Percentiles rank a stretch among this genome's conserved stretches.
Evolutionary conservation across 1,284 basidiomycete species (phyloP).

Genomic region (Spongiforma sp.): DNA sequence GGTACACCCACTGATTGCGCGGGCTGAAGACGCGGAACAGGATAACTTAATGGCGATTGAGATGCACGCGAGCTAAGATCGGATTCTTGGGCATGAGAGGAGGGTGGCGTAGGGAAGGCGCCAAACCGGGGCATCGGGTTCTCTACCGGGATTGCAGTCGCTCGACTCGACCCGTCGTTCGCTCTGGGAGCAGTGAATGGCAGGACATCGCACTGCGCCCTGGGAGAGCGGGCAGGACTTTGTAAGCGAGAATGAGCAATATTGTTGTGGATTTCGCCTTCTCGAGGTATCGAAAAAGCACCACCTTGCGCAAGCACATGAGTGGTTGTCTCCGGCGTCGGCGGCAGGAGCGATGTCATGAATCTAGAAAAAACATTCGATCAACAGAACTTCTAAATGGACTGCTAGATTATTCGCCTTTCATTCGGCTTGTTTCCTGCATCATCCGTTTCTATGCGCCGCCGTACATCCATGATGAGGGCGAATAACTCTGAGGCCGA

Average conservation of each 20-base stretch:
- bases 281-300: conserved; percentile 39
- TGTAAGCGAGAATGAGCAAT: not conserved
- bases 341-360: conserved; percentile 73
- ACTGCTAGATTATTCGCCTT: conserved; percentile 17
- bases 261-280: not conserved
- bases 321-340: conserved; percentile 67
- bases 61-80: conserved; percentile 21
- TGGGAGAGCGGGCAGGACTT: conserved; percentile 9
- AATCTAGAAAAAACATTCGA: conserved; percentile 52
- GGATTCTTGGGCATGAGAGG: conserved; percentile 23
- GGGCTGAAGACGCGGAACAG: not conserved
- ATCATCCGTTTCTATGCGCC: conserved; percentile 73
- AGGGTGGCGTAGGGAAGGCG: conserved; percentile 28
- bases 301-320: conserved; percentile 75
- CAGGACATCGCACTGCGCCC: not conserved
- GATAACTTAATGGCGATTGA: conserved; percentile 14
- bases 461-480: conserved; percentile 74
- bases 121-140: conserved; percentile 16
- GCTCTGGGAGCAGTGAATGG: not conserved
- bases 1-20: not conserved
- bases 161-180: conserved; percentile 8
- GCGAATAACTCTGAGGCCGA: conserved; percentile 69
- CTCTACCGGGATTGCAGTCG: conserved; percentile 23
- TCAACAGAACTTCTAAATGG: not conserved
- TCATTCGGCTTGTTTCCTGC: conserved; percentile 57